Percentiles rank a stretch among this genome's conserved stretches.
Evolutionary conservation across 768 basidiomycete species (phyloP).

Genomic region (Suillus clintonianus): DNA sequence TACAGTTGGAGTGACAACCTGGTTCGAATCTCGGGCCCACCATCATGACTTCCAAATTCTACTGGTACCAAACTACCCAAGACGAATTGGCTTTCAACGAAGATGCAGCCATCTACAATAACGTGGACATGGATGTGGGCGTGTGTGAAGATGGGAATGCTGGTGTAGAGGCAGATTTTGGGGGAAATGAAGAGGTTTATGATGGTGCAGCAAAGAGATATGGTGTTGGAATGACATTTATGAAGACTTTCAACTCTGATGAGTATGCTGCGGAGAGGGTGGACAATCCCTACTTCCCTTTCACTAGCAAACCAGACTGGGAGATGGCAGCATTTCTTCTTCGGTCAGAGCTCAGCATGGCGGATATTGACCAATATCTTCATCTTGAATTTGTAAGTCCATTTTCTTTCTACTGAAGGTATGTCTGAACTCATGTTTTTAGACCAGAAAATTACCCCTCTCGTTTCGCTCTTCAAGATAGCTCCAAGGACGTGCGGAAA

Average conservation of each 20-base stretch:
- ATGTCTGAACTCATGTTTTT: not conserved
- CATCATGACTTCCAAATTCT: not conserved
- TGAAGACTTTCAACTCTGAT: too few relatives aligned
- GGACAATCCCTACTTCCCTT: not conserved
- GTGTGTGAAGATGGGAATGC: not conserved
- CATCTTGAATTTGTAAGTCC: not conserved
- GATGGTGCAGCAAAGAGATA: too few relatives aligned
- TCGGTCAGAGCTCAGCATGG: not conserved
- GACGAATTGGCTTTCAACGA: too few relatives aligned
- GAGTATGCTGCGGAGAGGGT: not conserved
- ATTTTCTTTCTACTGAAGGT: too few relatives aligned
- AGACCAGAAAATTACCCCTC: not conserved
- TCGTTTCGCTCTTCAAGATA: not conserved
- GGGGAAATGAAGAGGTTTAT: too few relatives aligned
- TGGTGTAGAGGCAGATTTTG: not conserved
- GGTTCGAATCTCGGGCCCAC: not conserved
- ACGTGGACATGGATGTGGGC: not conserved
- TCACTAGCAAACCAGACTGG: not conserved
- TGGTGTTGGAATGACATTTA: too few relatives aligned
- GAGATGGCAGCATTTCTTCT: not conserved
- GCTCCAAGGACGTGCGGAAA: not conserved
- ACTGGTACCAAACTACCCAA: too few relatives aligned
- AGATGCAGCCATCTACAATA: too few relatives aligned
- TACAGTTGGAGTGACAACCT: not conserved
- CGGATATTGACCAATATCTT: not conserved